Conservation (phyloP, 2,329 filamentous ascomycete genomes). For the Penicillium sp. region DNA sequence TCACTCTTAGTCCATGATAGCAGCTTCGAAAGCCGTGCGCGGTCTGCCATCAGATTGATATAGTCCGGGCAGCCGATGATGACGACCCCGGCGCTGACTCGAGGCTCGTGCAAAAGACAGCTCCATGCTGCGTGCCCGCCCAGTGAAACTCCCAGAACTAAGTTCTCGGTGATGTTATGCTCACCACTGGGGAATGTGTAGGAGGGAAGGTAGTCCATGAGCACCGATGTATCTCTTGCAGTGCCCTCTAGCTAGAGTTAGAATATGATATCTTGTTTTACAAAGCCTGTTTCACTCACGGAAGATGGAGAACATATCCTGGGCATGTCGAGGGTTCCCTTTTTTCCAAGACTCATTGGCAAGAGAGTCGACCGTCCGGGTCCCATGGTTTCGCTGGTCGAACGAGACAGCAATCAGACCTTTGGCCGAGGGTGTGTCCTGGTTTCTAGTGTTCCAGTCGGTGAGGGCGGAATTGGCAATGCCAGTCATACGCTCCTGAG, state of each 20-base stretch:
- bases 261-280: not conserved
- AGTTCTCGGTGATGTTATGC: slow-evolving; percentile 57
- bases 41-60: slow-evolving; percentile 72
- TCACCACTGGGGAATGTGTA: slow-evolving; percentile 63
- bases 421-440: slow-evolving; percentile 36
- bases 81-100: slow-evolving; percentile 73
- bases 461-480: slow-evolving; percentile 67
- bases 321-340: slow-evolving; percentile 77
- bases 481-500: slow-evolving; percentile 69
- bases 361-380: slow-evolving; percentile 61
- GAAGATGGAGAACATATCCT: slow-evolving; percentile 85
- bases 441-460: slow-evolving; percentile 60
- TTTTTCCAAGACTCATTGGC: slow-evolving; percentile 77
- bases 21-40: slow-evolving; percentile 69
- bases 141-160: slow-evolving; percentile 78
- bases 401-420: slow-evolving; percentile 80
- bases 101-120: slow-evolving; percentile 70
- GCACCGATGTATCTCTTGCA: slow-evolving; percentile 67
- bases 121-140: slow-evolving; percentile 90
- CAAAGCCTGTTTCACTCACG: slow-evolving; percentile 47
- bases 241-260: slow-evolving; percentile 54
- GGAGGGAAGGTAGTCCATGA: slow-evolving; percentile 75
- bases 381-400: slow-evolving; percentile 91
- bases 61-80: slow-evolving; percentile 92
- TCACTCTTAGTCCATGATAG: slow-evolving; percentile 57